phyloP scores from a whole-genome alignment of 371 early-diverging fungal species.

The Haplosporangium sp. region DNA sequence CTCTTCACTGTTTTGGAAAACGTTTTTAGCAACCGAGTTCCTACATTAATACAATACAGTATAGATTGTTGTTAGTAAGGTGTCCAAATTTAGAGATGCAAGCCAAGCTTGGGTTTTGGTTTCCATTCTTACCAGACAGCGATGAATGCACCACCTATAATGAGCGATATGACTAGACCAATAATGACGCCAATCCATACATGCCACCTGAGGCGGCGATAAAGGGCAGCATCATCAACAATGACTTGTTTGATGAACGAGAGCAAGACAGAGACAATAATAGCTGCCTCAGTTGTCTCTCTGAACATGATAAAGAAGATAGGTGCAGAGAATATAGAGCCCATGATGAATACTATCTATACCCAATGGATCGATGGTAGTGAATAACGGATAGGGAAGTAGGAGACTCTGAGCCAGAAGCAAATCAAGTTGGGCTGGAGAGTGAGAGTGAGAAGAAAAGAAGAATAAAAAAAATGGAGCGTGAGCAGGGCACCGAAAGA shows the following conservation, averaged over 20 bases:
- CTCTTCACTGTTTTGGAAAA: conserved; percentile 60
- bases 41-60: conserved; percentile 7
- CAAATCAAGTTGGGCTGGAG: neutral
- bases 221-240: conserved; percentile 43
- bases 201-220: conserved; percentile 55
- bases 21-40: conserved; percentile 54
- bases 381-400: neutral
- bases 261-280: conserved; percentile 85
- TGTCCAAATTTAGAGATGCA: too few species aligned
- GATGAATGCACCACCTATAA: conserved; percentile 81
- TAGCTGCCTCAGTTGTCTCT: conserved; percentile 86
- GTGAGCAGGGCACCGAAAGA: conserved; percentile 7
- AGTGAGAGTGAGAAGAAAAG: neutral
- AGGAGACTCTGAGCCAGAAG: neutral
- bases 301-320: conserved; percentile 88
- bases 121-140: conserved; percentile 68
- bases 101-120: neutral
- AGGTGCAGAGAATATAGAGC: conserved; percentile 73
- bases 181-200: conserved; percentile 72
- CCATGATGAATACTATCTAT: conserved; percentile 27
- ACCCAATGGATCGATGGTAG: neutral
- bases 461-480: conserved; percentile 7
- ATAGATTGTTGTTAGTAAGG: too few species aligned
- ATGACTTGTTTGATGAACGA: conserved; percentile 72
- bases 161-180: conserved; percentile 71